Evolutionary conservation across 768 basidiomycete species (phyloP).

Genomic region (Phylloporus arenicola): DNA sequence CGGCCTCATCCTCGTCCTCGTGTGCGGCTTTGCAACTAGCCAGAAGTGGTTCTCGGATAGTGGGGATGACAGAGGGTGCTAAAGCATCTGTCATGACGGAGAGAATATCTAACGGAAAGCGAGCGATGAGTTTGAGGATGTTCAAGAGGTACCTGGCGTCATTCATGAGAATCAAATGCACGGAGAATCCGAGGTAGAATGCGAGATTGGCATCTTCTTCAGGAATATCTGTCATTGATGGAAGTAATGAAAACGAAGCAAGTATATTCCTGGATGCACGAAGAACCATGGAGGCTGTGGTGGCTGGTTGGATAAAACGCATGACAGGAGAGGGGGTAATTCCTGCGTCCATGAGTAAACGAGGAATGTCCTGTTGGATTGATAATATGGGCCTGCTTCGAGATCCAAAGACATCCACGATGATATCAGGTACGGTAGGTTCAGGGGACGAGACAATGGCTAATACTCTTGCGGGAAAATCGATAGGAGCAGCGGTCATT

Average conservation of each 20-base stretch:
- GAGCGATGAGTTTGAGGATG: slow-evolving; percentile 30
- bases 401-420: slow-evolving; percentile 47
- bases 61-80: slow-evolving; percentile 27
- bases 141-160: slow-evolving; percentile 30
- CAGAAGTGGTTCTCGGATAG: slow-evolving; percentile 25
- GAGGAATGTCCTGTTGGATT: slow-evolving; percentile 33
- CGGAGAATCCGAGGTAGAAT: slow-evolving; percentile 33
- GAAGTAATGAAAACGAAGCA: slow-evolving; percentile 25
- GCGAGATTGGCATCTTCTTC: slow-evolving; percentile 34
- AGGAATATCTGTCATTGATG: slow-evolving; percentile 16
- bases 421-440: slow-evolving; percentile 32
- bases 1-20: slow-evolving; percentile 28
- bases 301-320: slow-evolving; percentile 27
- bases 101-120: slow-evolving; percentile 40
- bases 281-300: slow-evolving; percentile 35
- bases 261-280: slow-evolving; percentile 38
- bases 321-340: slow-evolving; percentile 15
- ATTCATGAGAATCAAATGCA: slow-evolving; percentile 35
- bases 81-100: slow-evolving; percentile 38
- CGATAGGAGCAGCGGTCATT: slow-evolving; percentile 46
- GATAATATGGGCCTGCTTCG: slow-evolving; percentile 31
- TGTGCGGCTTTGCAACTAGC: slow-evolving; percentile 28
- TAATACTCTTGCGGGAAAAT: slow-evolving; percentile 53
- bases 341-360: slow-evolving; percentile 24
- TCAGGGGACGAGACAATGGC: slow-evolving; percentile 42